phyloP scores from a whole-genome alignment of 345 rosid species.

The Salix suchowensis region DNA sequence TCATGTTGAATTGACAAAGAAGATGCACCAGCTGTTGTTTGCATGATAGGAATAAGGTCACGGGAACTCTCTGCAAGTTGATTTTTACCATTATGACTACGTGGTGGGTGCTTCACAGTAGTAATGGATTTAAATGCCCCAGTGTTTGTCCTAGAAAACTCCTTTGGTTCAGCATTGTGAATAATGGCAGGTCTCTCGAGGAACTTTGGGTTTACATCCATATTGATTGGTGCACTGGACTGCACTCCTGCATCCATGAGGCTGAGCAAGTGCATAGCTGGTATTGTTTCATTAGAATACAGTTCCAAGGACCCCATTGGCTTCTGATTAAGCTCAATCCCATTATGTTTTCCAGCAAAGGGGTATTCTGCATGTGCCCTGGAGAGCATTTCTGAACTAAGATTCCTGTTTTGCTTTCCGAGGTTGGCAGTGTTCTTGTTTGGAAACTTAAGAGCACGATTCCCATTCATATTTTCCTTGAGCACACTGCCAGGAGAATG shows the following conservation, averaged over 20 bases:
- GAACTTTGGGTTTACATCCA: conserved; percentile 41
- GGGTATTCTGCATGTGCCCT: conserved; percentile 37
- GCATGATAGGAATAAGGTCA: conserved; percentile 28
- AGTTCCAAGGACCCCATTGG: conserved; percentile 43
- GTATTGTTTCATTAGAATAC: conserved; percentile 66
- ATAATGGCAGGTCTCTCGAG: conserved; percentile 43
- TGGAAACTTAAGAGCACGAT: conserved; percentile 29
- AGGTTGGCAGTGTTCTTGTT: conserved; percentile 34
- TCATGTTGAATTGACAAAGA: conserved; percentile 46
- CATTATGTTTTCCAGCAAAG: conserved; percentile 47
- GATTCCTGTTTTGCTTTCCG: conserved; percentile 46
- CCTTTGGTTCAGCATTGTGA: conserved; percentile 42
- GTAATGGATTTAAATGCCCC: conserved; percentile 34
- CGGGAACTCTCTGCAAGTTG: conserved; percentile 31
- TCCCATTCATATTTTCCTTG: conserved; percentile 29
- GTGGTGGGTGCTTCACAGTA: conserved; percentile 30
- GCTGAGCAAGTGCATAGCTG: conserved; percentile 89
- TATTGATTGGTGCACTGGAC: conserved; percentile 44
- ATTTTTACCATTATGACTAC: conserved; percentile 37
- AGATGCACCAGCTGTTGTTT: conserved; percentile 42
- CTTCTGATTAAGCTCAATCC: conserved; percentile 22
- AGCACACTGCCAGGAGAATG: conserved; percentile 26
- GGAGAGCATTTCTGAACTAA: conserved; percentile 34
- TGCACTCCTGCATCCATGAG: conserved; percentile 73
- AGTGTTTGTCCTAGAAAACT: conserved; percentile 35